These are phyloP conservation scores for Ustilago lituana DNA, from an alignment of 1,284 basidiomycete species.

Conservation along the genomic window DNA sequence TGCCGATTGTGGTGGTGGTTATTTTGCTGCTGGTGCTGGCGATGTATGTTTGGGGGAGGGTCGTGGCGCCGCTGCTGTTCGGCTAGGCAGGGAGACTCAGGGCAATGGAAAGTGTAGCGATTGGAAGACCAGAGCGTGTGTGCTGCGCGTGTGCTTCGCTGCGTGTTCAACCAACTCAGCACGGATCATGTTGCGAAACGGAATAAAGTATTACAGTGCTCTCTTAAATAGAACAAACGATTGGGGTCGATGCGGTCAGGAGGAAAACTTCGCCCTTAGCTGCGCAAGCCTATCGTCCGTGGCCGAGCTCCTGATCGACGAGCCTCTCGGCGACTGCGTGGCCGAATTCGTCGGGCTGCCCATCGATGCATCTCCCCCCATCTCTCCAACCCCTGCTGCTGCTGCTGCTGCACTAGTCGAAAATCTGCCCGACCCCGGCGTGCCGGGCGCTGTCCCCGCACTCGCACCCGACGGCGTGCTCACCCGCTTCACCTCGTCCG, in stretches of 20 bases:
- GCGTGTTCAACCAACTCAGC: too few species aligned
- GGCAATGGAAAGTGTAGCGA: too few species aligned
- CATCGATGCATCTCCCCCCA: slow-evolving; percentile 10
- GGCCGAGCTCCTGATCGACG: slow-evolving; percentile 22
- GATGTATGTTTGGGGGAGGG: slow-evolving; percentile 29
- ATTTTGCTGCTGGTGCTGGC: slow-evolving; percentile 17
- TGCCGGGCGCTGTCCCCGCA: slow-evolving; percentile 11
- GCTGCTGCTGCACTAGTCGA: slow-evolving; percentile 1
- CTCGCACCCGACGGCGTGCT: slow-evolving; percentile 17
- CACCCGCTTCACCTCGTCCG: slow-evolving; percentile 13
- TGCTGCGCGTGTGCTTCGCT: too few species aligned
- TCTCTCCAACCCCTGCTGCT: neutral
- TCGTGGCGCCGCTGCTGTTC: slow-evolving; percentile 17
- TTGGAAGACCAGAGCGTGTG: too few species aligned
- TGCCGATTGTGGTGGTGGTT: slow-evolving; percentile 22
- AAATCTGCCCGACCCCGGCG: slow-evolving; percentile 12
- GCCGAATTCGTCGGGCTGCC: slow-evolving; percentile 32
- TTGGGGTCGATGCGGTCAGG: slow-evolving; percentile 1
- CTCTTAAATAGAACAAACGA: neutral
- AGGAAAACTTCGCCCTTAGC: slow-evolving; percentile 58
- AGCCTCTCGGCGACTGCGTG: slow-evolving; percentile 23
- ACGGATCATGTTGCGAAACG: too few species aligned
- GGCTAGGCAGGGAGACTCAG: neutral
- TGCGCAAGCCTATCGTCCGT: slow-evolving; percentile 60
- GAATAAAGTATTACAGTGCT: too few species aligned